Evolutionary conservation across 1,139 yeast genomes (phyloP), one percentile per base, ranked within the genome.

Genomic region (Hanseniaspora gamundiae): DNA sequence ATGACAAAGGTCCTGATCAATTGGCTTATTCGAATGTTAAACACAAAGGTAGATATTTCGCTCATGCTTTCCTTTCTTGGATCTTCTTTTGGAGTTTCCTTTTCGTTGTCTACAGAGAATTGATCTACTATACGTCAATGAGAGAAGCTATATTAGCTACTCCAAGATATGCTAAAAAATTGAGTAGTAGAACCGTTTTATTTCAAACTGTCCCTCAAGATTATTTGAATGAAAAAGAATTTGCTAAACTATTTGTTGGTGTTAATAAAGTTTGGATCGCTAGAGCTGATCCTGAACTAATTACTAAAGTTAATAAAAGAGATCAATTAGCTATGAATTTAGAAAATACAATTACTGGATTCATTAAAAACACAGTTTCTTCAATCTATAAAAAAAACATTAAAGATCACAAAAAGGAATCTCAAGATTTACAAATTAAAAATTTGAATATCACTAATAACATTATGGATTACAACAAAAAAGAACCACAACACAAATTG

Each of bases 51-150:
- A 71, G 94, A 47, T 83, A 81, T 62, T 91, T 77, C 62, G 96
- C 96, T 2, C 95, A 88, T 58, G 88, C 80, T 2, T 73, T 91
- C 48, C 65, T 85, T 45, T 78, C 91, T 3, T 83, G 94, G 93
- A 53, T 77, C 35, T 84, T 74, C 59, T 85, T 80, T 61, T 87
- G 93, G 39, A 60, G 70, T 38, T 71, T 84, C 45, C 61, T 84
- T 38, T 86, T 75, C 59, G 70, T 82, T 28, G 71, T 87, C 48
- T 87, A 85, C 66, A 69, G 95, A 45, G 98, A 91, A 62, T 68
- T 87, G 59, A 75, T 76, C 51, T 87, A 77, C 63, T 91, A 79
- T 65, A 75, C 81, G 48, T 77, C 93, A 4, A 70, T 86, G 52
- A 76, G 94, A 57, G 83, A 82, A 53, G 93, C 91, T 10, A 81